phyloP scores from a whole-genome alignment of 2,329 filamentous ascomycete genomes.

The Fusarium compactum region DNA sequence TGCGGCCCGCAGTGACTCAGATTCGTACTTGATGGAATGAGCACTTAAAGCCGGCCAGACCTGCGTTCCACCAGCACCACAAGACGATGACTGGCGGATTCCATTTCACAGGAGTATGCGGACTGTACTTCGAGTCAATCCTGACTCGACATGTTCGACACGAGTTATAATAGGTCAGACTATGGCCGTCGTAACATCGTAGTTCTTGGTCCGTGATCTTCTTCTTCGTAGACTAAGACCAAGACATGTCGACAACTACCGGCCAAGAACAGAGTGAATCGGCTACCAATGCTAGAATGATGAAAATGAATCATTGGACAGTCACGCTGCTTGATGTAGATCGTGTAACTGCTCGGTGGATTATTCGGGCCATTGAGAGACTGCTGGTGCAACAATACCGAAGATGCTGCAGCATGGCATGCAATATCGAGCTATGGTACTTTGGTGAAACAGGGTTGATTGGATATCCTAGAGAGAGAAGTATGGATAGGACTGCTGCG shows the following conservation, averaged over 20 bases:
- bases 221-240: too few species aligned
- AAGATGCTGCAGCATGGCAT: background rate
- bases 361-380: background rate
- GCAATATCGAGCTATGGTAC: background rate
- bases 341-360: background rate
- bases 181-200: background rate
- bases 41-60: conserved; percentile 1
- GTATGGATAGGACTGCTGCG: background rate
- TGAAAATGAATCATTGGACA: background rate
- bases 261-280: background rate
- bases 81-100: background rate
- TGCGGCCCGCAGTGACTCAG: conserved; percentile 5
- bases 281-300: background rate
- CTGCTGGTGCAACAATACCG: background rate
- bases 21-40: conserved; percentile 15
- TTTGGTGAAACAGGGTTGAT: background rate
- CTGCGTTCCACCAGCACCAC: background rate
- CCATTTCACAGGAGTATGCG: background rate
- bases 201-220: too few species aligned
- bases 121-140: background rate
- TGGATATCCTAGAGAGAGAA: background rate
- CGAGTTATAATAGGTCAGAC: background rate
- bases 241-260: background rate
- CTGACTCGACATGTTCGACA: background rate
- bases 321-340: too few species aligned